phyloP scores from a whole-genome alignment of 1,284 basidiomycete species.

The Peniophora sp. region DNA sequence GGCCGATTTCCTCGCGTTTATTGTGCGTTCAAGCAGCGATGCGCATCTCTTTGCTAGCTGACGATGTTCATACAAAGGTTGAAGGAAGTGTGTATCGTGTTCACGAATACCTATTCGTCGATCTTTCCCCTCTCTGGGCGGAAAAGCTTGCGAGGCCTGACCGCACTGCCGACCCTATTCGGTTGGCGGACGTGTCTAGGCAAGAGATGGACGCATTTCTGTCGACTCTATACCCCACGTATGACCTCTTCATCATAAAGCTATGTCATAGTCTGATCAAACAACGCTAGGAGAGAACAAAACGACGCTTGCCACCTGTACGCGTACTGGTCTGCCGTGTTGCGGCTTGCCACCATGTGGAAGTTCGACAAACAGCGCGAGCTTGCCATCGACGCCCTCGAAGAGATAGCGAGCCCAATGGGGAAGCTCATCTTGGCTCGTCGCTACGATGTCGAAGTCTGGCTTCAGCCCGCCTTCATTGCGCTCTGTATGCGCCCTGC shows the following conservation, averaged over 20 bases:
- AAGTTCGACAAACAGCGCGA: conserved; percentile 10
- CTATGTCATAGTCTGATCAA: no score
- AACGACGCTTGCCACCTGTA: no score
- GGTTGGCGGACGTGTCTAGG: background rate
- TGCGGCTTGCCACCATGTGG: conserved; percentile 11
- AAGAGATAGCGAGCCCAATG: conserved; percentile 2
- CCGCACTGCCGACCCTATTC: background rate
- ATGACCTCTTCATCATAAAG: no score
- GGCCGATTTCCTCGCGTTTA: background rate
- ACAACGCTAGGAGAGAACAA: no score
- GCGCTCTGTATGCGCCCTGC: conserved; percentile 6
- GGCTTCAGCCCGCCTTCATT: conserved; percentile 8
- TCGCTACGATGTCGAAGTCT: conserved; percentile 6
- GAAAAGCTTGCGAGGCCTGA: conserved; percentile 1
- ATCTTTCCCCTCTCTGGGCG: conserved; percentile 23
- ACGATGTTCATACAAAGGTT: conserved; percentile 12
- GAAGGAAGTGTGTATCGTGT: conserved; percentile 19
- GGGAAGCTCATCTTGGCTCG: conserved; percentile 13
- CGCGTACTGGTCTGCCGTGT: conserved; percentile 14
- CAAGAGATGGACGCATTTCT: background rate
- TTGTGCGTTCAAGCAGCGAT: background rate
- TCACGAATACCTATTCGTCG: conserved; percentile 23
- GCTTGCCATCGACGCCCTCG: conserved; percentile 9
- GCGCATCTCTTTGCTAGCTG: background rate
- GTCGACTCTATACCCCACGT: background rate